phyloP scores from a whole-genome alignment of 2,329 filamentous ascomycete species.

The Tolypocladium guangdongense region DNA sequence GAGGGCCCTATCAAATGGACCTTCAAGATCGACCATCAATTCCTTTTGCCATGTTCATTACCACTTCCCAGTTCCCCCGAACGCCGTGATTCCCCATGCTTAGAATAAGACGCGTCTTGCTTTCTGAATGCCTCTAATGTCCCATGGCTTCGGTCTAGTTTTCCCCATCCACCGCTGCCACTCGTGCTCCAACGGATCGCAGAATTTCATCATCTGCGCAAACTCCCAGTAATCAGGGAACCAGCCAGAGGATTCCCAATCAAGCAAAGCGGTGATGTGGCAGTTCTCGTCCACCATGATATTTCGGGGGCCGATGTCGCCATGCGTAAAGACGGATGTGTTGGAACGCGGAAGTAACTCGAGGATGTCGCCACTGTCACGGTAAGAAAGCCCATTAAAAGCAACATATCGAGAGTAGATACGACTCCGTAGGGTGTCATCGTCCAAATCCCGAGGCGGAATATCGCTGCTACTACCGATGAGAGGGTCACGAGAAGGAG shows the following conservation, averaged over 20 bases:
- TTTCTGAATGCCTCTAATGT: constrained; percentile 4
- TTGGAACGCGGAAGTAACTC: constrained; percentile 1
- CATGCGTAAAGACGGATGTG: constrained; percentile 5
- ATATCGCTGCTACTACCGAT: constrained; percentile 2
- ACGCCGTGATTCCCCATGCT: not conserved
- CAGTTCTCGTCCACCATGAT: constrained; percentile 3
- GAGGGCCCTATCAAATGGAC: no score
- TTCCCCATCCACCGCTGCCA: constrained; percentile 6
- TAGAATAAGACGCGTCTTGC: not conserved
- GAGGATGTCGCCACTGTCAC: not conserved
- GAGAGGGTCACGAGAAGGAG: constrained; percentile 4
- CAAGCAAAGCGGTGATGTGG: constrained; percentile 1
- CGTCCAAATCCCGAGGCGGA: constrained; percentile 3
- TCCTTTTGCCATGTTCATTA: no score
- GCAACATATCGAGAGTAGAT: constrained; percentile 5
- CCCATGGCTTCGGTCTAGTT: constrained; percentile 5
- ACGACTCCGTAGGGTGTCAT: constrained; percentile 5
- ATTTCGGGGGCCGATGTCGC: constrained; percentile 4
- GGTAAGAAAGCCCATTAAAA: constrained; percentile 6
- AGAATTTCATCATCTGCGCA: constrained; percentile 7
- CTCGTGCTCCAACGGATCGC: constrained; percentile 2
- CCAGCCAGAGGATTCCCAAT: constrained; percentile 5
- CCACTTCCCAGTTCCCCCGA: no score
- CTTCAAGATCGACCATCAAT: no score
- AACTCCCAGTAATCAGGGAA: constrained; percentile 5